Evolutionary conservation across 1,284 basidiomycete genomes (phyloP).

Genomic region (Clitocybe nebularis): DNA sequence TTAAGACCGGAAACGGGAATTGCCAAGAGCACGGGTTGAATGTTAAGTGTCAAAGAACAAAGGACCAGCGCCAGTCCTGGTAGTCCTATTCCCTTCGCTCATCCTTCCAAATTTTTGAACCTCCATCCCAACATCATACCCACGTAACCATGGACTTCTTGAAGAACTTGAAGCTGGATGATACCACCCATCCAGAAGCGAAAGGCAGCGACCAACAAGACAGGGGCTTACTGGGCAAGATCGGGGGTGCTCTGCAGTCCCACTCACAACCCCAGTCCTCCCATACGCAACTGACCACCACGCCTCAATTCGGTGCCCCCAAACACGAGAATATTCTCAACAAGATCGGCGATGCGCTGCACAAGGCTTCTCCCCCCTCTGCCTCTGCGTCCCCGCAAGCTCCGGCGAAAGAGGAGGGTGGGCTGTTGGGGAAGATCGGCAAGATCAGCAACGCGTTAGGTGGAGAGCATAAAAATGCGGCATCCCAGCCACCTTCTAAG

Average conservation of each 20-base stretch:
- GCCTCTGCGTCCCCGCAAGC: neutral
- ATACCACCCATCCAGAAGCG: too few relatives aligned
- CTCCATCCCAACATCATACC: neutral
- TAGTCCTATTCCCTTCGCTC: neutral
- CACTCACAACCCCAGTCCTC: neutral
- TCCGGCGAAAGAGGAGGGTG: neutral
- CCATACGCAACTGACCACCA: too few relatives aligned
- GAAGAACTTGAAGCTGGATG: neutral
- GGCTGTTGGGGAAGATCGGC: constrained; percentile 4
- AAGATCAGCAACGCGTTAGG: neutral
- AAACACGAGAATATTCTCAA: constrained; percentile 10
- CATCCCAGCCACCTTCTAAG: constrained; percentile 1
- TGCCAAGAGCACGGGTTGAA: too few relatives aligned
- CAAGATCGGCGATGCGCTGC: constrained; percentile 3
- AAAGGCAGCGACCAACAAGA: neutral
- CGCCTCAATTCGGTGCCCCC: too few relatives aligned
- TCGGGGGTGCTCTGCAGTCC: neutral
- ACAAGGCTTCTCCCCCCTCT: neutral
- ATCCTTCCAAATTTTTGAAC: neutral
- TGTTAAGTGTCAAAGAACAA: neutral
- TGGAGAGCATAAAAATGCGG: neutral
- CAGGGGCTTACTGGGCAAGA: neutral
- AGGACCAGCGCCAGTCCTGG: neutral
- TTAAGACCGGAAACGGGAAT: neutral
- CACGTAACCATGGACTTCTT: neutral